Percentiles rank a stretch among this genome's conserved stretches.
These are phyloP conservation scores for Aplosporella prunicola DNA, from an alignment of 2,329 filamentous ascomycete species.

Conservation along the genomic window DNA sequence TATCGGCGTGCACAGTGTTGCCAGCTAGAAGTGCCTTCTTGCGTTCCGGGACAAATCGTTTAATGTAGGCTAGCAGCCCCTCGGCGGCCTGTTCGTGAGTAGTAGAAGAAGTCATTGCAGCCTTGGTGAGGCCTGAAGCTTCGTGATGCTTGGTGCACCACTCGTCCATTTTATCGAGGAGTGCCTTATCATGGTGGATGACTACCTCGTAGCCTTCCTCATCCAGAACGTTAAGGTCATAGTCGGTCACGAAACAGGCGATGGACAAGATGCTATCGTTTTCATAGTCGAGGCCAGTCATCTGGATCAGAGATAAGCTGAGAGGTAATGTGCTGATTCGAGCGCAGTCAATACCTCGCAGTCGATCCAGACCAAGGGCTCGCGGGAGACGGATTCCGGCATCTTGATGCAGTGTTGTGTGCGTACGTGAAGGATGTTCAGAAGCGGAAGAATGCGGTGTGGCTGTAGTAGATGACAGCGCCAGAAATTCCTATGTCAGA, in stretches of 20 bases:
- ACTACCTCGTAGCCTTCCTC: conserved; percentile 68
- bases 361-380: conserved; percentile 80
- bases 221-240: conserved; percentile 66
- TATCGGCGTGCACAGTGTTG: conserved; percentile 88
- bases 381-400: conserved; percentile 43
- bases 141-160: conserved; percentile 83
- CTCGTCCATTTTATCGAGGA: conserved; percentile 70
- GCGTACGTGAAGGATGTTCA: background rate
- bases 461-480: background rate
- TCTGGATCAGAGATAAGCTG: conserved; percentile 44
- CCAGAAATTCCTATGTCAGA: too few species aligned
- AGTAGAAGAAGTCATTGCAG: conserved; percentile 62
- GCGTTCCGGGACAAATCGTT: conserved; percentile 56
- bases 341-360: conserved; percentile 45
- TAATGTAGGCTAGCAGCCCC: conserved; percentile 68
- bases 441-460: background rate
- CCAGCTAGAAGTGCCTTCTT: conserved; percentile 70
- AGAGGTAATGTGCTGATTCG: background rate
- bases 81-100: conserved; percentile 64
- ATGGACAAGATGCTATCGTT: conserved; percentile 83
- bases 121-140: conserved; percentile 68
- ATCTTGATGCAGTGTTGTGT: conserved; percentile 17
- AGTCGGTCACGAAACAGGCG: conserved; percentile 82
- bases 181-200: conserved; percentile 61
- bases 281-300: conserved; percentile 77